Conservation (phyloP, 208 protist species). For the Endotrypanum monterogeii region DNA sequence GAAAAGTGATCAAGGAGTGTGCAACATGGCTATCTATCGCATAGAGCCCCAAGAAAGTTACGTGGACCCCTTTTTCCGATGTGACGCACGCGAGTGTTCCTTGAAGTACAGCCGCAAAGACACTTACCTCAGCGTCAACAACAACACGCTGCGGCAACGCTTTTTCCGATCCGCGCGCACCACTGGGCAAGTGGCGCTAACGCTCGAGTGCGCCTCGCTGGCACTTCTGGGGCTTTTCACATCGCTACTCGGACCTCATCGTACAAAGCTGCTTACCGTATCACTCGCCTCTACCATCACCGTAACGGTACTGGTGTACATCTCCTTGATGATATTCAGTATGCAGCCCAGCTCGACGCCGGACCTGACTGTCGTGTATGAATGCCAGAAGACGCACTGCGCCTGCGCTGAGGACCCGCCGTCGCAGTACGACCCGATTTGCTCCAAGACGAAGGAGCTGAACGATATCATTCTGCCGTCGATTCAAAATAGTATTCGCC, state of each 20-base stretch:
- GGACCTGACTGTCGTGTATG: slow-evolving; percentile 46
- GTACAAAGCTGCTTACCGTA: slow-evolving; percentile 39
- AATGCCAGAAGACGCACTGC: slow-evolving; percentile 67
- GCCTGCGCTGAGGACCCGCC: slow-evolving; percentile 72
- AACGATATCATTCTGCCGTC: slow-evolving; percentile 49
- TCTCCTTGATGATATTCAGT: slow-evolving; percentile 57
- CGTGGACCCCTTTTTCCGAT: slow-evolving; percentile 84
- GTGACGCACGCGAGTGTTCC: slow-evolving; percentile 51
- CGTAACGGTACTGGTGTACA: slow-evolving; percentile 49
- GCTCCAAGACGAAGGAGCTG: slow-evolving; percentile 55
- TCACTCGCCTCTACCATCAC: slow-evolving; percentile 36
- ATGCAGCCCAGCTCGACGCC: slow-evolving; percentile 38
- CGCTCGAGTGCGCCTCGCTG: slow-evolving; percentile 54
- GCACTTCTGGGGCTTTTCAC: slow-evolving; percentile 47
- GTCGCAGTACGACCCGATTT: slow-evolving; percentile 57
- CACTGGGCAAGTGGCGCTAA: slow-evolving; percentile 43
- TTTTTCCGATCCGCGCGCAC: slow-evolving; percentile 41
- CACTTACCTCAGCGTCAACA: neutral
- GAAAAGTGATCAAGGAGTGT: slow-evolving; percentile 34
- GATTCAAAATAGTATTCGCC: slow-evolving; percentile 62
- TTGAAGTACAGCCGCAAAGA: slow-evolving; percentile 35
- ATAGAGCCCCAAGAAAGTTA: slow-evolving; percentile 63
- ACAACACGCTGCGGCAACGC: slow-evolving; percentile 25
- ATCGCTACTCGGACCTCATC: slow-evolving; percentile 34
- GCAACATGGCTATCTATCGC: slow-evolving; percentile 72